phyloP scores from a whole-genome alignment of 768 basidiomycete species.

The Kwoniella botswanensis region DNA sequence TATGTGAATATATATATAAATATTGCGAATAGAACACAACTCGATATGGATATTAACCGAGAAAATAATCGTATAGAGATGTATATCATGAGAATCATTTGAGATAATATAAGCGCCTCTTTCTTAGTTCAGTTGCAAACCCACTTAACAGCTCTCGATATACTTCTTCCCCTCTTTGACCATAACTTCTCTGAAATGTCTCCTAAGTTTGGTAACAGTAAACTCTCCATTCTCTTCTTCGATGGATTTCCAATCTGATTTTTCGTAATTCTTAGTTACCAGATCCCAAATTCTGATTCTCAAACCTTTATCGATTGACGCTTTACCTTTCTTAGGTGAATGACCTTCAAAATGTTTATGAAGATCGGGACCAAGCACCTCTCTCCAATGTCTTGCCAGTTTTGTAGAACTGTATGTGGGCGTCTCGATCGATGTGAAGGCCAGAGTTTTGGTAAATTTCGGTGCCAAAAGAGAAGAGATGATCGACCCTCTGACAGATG shows the following conservation, averaged over 20 bases:
- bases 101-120: not conserved
- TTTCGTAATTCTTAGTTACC: constrained; percentile 33
- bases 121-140: not conserved
- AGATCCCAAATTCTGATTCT: constrained; percentile 37
- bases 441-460: constrained; percentile 22
- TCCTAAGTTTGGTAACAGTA: constrained; percentile 36
- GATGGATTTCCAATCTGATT: constrained; percentile 34
- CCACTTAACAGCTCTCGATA: constrained; percentile 23
- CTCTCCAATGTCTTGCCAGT: constrained; percentile 43
- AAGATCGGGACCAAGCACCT: constrained; percentile 40
- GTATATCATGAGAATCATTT: not conserved
- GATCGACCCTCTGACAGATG: constrained; percentile 19
- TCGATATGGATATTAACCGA: not conserved
- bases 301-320: constrained; percentile 13
- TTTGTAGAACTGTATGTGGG: constrained; percentile 22
- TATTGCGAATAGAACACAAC: not conserved
- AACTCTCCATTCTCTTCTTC: constrained; percentile 19
- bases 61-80: not conserved
- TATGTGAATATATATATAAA: not conserved
- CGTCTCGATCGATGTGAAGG: constrained; percentile 13
- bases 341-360: constrained; percentile 7
- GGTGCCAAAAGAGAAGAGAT: constrained; percentile 25
- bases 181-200: constrained; percentile 47
- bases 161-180: constrained; percentile 40
- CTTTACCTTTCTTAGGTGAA: constrained; percentile 23